Conservation (phyloP, 306 rosid species). For the Vicia villosa region DNA sequence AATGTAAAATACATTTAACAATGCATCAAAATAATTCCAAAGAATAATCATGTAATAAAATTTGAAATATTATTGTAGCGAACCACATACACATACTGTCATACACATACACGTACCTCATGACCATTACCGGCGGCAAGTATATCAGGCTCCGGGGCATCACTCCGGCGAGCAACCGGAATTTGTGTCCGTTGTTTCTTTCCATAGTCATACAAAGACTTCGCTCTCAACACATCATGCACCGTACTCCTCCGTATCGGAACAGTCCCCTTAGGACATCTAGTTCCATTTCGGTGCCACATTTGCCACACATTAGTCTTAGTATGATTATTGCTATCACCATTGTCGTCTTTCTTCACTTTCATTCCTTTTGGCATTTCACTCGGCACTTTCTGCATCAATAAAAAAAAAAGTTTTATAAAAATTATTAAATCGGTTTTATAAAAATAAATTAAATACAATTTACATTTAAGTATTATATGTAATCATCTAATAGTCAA, state of each 20-base stretch:
- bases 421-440: not conserved
- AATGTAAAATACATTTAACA: too few species aligned
- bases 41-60: not conserved
- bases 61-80: not conserved
- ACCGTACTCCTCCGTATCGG: conserved; percentile 65
- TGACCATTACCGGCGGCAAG: conserved; percentile 72
- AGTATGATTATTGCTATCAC: not conserved
- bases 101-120: conserved; percentile 51
- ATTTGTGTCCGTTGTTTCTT: conserved; percentile 48
- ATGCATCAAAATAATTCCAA: not conserved
- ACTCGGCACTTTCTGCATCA: conserved; percentile 62
- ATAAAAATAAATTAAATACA: not conserved
- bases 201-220: conserved; percentile 77
- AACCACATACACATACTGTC: not conserved
- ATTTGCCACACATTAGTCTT: conserved; percentile 48
- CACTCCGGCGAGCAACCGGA: conserved; percentile 29
- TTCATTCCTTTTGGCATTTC: conserved; percentile 54
- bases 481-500: not conserved
- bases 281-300: conserved; percentile 85
- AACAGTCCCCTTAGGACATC: conserved; percentile 76
- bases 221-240: conserved; percentile 67
- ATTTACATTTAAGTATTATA: not conserved
- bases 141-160: conserved; percentile 73
- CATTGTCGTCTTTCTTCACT: not conserved
- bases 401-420: not conserved